Evolutionary conservation across 495 filamentous ascomycete species (phyloP), one percentile per base, ranked within the genome.

Genomic region (Glonium stellatum): DNA sequence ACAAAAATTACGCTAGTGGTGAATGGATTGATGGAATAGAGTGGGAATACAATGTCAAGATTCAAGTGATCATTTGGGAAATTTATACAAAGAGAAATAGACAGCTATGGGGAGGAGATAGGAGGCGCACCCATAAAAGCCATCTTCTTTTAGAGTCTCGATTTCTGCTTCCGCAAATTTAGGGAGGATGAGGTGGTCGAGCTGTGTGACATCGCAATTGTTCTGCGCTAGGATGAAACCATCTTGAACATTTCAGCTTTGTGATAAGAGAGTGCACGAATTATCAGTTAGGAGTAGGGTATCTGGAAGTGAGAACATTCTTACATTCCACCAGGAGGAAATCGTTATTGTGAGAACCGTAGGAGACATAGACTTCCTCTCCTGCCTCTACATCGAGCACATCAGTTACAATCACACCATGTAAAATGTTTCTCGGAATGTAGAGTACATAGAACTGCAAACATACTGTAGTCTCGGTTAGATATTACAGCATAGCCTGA

Each of bases 271-370:
- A 31, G 52, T n/a, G 52, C 31, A 34, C 60, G 47, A 23, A 35
- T 5, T 23, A n/a, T n/a, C 0, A 15, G 42, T 21, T 37, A n/a
- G 13, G 34, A 5, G 12, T 23, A 37, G 11, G 41, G 5, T 41
- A 34, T 34, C 54, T 10, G 1, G 5, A 12, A 55, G 36, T 2
- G 18, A 15, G 13, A 0, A 25, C 15, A 22, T 27, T 25, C 77
- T 66, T 65, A 84, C 81, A 93, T 76, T 96, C 91, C 2, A 82
- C 81, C 4, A 95, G 79, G 4, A 88, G 77, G 59, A 91, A 88
- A 68, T 95, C 90, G 65, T 92, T 91, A 12, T 79, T 76, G 72
- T 96, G 91, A 47, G 73, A 67, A 4, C 91, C 91, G 67, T 96
- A 96, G 57, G 82, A 86, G 54, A 92, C 87, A 62, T 79, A 86